These are phyloP conservation scores for Odontarrhena argentea DNA, from an alignment of 345 rosid genomes.

Conservation along the genomic window DNA sequence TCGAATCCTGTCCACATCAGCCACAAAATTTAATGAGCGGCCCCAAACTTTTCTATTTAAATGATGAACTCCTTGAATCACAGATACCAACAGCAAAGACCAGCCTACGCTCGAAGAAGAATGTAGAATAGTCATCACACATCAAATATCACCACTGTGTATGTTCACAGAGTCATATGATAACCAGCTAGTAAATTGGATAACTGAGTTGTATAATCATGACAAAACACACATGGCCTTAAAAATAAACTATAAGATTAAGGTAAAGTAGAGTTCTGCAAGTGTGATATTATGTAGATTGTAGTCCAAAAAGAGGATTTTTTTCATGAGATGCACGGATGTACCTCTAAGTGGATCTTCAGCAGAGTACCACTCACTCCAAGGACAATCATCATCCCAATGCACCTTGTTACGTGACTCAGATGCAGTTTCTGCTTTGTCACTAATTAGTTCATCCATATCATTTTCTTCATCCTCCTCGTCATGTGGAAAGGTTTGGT, in stretches of 20 bases:
- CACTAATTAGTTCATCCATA: conserved; percentile 53
- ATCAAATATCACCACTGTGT: conserved; percentile 4
- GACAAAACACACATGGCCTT: neutral
- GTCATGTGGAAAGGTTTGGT: conserved; percentile 67
- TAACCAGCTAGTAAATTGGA: conserved; percentile 19
- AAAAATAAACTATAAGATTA: conserved; percentile 11
- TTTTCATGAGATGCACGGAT: conserved; percentile 15
- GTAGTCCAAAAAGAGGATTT: neutral
- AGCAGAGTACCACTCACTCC: conserved; percentile 99
- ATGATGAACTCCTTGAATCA: conserved; percentile 15
- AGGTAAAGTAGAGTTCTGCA: neutral
- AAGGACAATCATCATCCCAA: conserved; percentile 99
- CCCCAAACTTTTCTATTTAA: neutral
- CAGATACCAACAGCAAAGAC: conserved; percentile 35
- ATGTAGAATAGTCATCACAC: conserved; percentile 17
- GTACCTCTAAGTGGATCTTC: conserved; percentile 90
- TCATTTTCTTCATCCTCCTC: conserved; percentile 65
- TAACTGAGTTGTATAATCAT: conserved; percentile 16
- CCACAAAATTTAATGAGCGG: neutral
- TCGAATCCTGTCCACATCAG: conserved; percentile 62
- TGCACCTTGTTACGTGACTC: conserved; percentile 57
- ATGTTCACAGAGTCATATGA: conserved; percentile 14
- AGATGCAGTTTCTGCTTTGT: conserved; percentile 51
- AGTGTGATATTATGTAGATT: neutral
- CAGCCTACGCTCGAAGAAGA: conserved; percentile 14